Conservation (phyloP, 441 rosid genomes). For the Rhodomyrtus psidioides region DNA sequence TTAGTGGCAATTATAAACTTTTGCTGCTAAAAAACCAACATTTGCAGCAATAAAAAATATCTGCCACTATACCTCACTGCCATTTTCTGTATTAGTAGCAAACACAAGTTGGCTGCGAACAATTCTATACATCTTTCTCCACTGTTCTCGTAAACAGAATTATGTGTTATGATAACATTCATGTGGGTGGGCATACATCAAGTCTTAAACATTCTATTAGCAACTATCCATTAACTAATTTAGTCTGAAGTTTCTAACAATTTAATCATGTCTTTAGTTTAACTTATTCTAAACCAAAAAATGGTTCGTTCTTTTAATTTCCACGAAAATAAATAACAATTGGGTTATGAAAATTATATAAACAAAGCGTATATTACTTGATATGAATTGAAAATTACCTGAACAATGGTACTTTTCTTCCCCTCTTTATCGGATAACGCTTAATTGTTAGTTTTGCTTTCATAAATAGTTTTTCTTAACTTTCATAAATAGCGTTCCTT, state of each 20-base stretch:
- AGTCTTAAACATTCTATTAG: not conserved
- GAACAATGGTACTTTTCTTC: not conserved
- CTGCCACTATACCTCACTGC: not conserved
- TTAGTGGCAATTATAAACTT: not conserved
- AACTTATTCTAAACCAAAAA: not conserved
- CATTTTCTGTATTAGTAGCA: not conserved
- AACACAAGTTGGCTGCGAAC: not conserved
- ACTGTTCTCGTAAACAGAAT: not conserved
- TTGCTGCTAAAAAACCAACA: not conserved
- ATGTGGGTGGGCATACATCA: not conserved
- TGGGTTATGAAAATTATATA: not conserved
- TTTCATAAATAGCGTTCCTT: not conserved
- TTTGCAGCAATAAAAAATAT: not conserved
- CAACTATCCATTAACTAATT: not conserved
- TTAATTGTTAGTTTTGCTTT: not conserved
- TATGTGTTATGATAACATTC: not conserved
- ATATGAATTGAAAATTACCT: not conserved
- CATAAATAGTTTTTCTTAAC: not conserved
- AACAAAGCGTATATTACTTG: not conserved
- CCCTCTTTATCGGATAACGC: not conserved
- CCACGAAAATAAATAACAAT: not conserved
- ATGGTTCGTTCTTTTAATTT: not conserved
- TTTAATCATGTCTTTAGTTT: not conserved
- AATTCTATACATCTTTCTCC: not conserved
- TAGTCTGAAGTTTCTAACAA: not conserved